Conservation (phyloP, 2,329 filamentous ascomycete genomes). For the Phoma sp. region DNA sequence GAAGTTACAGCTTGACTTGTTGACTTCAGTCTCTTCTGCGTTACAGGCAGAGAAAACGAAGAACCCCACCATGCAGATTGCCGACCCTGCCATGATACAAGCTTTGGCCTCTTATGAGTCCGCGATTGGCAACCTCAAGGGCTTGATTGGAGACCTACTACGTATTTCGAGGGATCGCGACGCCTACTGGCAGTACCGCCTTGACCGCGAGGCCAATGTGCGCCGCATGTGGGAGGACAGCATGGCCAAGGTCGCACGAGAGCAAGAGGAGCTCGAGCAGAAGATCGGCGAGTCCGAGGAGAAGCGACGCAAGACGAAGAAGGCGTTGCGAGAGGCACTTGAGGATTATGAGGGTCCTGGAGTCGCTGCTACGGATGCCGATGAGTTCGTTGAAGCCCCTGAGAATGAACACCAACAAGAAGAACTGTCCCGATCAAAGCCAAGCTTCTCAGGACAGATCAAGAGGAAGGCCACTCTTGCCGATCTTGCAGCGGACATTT, state of each 20-base stretch:
- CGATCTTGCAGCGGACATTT: slow-evolving; percentile 70
- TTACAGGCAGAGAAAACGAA: slow-evolving; percentile 74
- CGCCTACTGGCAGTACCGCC: slow-evolving; percentile 93
- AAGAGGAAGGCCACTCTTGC: slow-evolving; percentile 72
- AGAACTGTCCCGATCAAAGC: slow-evolving; percentile 23
- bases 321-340: slow-evolving; percentile 84
- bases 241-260: slow-evolving; percentile 90
- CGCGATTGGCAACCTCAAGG: slow-evolving; percentile 86
- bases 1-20: slow-evolving; percentile 87
- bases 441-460: slow-evolving; percentile 30
- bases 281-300: slow-evolving; percentile 88
- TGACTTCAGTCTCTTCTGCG: slow-evolving; percentile 84
- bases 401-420: slow-evolving; percentile 47
- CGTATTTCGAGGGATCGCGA: slow-evolving; percentile 95
- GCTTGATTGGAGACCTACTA: slow-evolving; percentile 82
- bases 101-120: slow-evolving; percentile 87
- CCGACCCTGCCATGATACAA: slow-evolving; percentile 76
- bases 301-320: slow-evolving; percentile 89
- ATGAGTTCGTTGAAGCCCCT: slow-evolving; percentile 44
- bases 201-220: slow-evolving; percentile 90
- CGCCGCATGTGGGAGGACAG: slow-evolving; percentile 98
- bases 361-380: slow-evolving; percentile 26
- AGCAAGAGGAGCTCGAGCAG: slow-evolving; percentile 90
- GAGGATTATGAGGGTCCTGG: slow-evolving; percentile 58
- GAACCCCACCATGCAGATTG: slow-evolving; percentile 75